Evolutionary conservation across 345 rosid species (phyloP), one percentile per base, ranked within the genome.

Genomic region (Lumnitzera racemosa): DNA sequence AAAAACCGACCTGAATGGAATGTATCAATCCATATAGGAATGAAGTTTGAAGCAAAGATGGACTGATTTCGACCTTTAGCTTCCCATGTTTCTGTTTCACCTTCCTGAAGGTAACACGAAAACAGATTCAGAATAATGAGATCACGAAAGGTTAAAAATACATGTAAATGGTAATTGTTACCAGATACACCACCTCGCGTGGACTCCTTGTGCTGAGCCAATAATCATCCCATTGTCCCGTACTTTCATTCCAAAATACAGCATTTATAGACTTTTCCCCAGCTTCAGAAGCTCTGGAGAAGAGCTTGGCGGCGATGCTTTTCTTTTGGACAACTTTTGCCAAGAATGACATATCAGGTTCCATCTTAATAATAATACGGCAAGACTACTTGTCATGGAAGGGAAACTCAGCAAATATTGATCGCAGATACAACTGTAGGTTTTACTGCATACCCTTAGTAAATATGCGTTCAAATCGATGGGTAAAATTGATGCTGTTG

Each of bases 211-310:
- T 46, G 2, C 56, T 46, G 16, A 84, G 73, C 90, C 97, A 81
- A 75, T 88, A 94, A 75, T 94, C 99, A 56, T 83, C 75, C 99
- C 96, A 94, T 50, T 90, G 97, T 25, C 96, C 92, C 82, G 51
- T 70, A 51, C n/a, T 59, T 29, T 59, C 64, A 43, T 84, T 88
- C 96, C 95, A 88, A 61, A 88, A 88, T 46, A 94, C 67, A 4
- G 86, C 57, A 62, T 74, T 58, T 50, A 90, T 69, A 0, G 97
- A 87, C 62, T 57, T 72, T 70, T 78, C 56, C 68, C 99, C 78
- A 6, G 83, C 83, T 67, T 77, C 63, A 20, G 96, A 78, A 49
- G 87, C 83, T 70, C 69, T 70, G 51, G 62, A 49, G 72, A 86
- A 90, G 11, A 61, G 71, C 61, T 75, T 66, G 17, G 76, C 67